Conservation (phyloP, 257 asterid genomes). For the Perilla frutescens region DNA sequence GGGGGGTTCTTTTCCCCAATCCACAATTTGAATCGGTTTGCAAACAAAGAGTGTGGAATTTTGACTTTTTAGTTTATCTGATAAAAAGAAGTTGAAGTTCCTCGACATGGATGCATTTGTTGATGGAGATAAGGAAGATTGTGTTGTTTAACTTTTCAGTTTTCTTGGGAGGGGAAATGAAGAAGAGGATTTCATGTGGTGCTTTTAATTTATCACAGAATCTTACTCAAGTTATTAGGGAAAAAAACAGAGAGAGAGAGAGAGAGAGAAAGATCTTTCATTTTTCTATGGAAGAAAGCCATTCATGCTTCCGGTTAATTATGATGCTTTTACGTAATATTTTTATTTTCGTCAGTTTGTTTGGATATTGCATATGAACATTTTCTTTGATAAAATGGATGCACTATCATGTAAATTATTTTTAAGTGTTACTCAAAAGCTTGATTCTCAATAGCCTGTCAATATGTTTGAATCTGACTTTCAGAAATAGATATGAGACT, state of each 20-base stretch:
- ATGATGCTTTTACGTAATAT: slow-evolving; percentile 1
- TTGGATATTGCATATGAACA: neutral
- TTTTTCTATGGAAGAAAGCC: slow-evolving; percentile 8
- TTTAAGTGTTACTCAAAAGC: slow-evolving; percentile 19
- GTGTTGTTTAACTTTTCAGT: neutral
- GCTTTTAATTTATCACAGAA: neutral
- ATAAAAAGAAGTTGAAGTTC: neutral
- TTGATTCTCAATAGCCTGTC: neutral
- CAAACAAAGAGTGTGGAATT: neutral
- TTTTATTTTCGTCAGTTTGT: neutral
- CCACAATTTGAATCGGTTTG: neutral
- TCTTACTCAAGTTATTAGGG: neutral
- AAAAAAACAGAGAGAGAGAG: too few relatives aligned
- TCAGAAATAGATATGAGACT: neutral
- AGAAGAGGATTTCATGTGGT: neutral
- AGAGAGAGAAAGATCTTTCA: slow-evolving; percentile 4
- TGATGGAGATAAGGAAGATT: slow-evolving; percentile 18
- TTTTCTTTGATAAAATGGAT: neutral
- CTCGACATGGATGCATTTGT: slow-evolving; percentile 5
- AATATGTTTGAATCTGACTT: slow-evolving; percentile 16
- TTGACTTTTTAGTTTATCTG: neutral
- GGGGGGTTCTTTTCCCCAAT: neutral
- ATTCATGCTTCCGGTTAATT: neutral
- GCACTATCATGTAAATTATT: neutral
- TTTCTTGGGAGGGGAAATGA: neutral